phyloP scores from a whole-genome alignment of 1,139 yeast species.

The Hemisphaericaspora xylofermentans region DNA sequence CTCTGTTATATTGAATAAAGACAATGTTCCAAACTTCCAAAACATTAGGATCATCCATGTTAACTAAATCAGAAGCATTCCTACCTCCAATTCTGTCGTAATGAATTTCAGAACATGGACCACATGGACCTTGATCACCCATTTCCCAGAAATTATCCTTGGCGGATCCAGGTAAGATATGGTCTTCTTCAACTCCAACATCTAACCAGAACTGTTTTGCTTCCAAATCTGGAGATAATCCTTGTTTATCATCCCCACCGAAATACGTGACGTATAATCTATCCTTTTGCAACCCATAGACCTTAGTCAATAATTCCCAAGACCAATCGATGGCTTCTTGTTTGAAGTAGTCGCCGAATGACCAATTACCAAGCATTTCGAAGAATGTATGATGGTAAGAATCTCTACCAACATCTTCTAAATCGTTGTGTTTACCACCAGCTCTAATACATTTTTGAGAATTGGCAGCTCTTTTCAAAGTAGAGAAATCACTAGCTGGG shows the following conservation, averaged over 20 bases:
- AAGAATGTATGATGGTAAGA: constrained; percentile 97
- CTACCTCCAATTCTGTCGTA: constrained; percentile 98
- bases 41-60: constrained; percentile 96
- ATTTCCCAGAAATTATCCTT: constrained; percentile 98
- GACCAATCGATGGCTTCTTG: constrained; percentile 85
- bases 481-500: constrained; percentile 84
- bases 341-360: constrained; percentile 97
- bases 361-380: constrained; percentile 99
- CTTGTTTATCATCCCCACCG: constrained; percentile 82
- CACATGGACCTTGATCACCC: constrained; percentile 99
- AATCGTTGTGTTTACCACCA: constrained; percentile 98
- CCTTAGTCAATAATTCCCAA: constrained; percentile 87
- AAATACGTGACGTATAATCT: constrained; percentile 93
- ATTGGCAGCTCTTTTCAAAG: constrained; percentile 84
- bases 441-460: constrained; percentile 99
- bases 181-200: constrained; percentile 88
- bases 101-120: constrained; percentile 97
- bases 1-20: constrained; percentile 94
- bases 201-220: constrained; percentile 85
- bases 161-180: constrained; percentile 86
- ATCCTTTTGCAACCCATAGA: constrained; percentile 73
- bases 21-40: constrained; percentile 97
- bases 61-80: constrained; percentile 86
- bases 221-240: constrained; percentile 92
- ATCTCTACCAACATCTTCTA: constrained; percentile 97